Evolutionary conservation across 1,284 basidiomycete species (phyloP), one percentile per base, ranked within the genome.

Genomic region (Dichomitus squalens): DNA sequence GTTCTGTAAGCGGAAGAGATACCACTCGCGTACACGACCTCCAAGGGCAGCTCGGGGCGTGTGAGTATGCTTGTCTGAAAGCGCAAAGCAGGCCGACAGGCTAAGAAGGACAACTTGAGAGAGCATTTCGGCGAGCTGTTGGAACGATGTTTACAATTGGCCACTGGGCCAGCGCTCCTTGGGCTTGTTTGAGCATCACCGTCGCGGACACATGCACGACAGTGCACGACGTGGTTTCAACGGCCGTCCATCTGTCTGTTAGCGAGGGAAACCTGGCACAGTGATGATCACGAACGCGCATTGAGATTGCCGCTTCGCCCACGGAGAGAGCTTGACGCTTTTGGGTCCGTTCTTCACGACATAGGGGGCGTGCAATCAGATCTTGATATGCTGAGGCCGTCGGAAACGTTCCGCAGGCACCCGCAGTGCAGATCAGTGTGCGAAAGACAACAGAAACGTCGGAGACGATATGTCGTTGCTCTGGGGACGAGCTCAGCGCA

Each of bases 371-470:
- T 35, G 41, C 23, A 41, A 57, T 57, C 55, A 53, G 51, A 57
- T 57, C 27, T 18, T 53, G 56, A 57, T 57, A n/a, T 31, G 39
- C n/a, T 33, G 8, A 39, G 21, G 23, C 5, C 16, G 23, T 39
- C 18, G 47, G 39, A 25, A 14, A 33, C 11, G 44, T 25, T 25
- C 18, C n/a, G 23, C 35, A 5, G 41, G 23, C n/a, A 44, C 7
- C 50, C 59, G 61, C 49, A 39, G 48, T 58, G 61, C 57, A 63
- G 61, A 63, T 63, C 61, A 63, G 39, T 51, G 58, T 60, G 61
- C 47, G 61, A 63, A 58, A 9, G 35, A 16, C 49, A 34, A 29
- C 40, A 43, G 40, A 29, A 40, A n/a, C n/a, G 33, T 20, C 7
- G 49, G 52, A 36, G 50, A 56, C 54, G 38, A 54, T 52, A 27